Base-by-base conservation (phyloP, 306 rosid genomes). In the Amphicarpaea edgeworthii region DNA sequence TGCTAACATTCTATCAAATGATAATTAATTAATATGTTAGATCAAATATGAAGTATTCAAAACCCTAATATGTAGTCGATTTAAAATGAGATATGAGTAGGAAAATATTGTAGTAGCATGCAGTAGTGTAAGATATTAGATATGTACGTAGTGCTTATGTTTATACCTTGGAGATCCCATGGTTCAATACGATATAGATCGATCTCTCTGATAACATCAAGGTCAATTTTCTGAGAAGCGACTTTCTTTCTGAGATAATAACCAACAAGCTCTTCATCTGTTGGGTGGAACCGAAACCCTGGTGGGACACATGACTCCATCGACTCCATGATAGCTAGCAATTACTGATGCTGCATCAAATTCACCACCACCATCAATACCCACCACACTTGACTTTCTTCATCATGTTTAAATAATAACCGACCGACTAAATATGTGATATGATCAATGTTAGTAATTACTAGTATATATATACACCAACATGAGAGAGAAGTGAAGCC, bases 171-270 rank as follows among this genome's bases (percentile, higher is more conserved):
- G 42, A 94, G 98, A 90, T 94, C 98, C 98, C 98, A 94, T 7
- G 98, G 98, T 77, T 94, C 97, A 57, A 94, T 94, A 77, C 96
- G 85, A 77, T 94, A 94, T 14, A 94, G 93, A 85, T 94, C 97
- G 60, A 94, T 90, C 79, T 94, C 97, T 87, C 92, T 87, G 78
- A 94, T 94, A 74, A 94, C 98, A 66, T 94, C 97, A 70, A 94
- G 97, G 83, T 94, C 97, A 77, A 94, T 91, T 83, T 92, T 92
- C 26, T 92, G 97, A 23, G 95, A 94, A 68, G 95, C 98, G 0
- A 94, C 84, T 76, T 94, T 92, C 87, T 94, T 94, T 79, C 95
- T 83, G 1, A 94, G 95, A 73, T 94, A 94, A 26, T 94, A 94
- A 0, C 97, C 98, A 58, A 94, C 98, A 6, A 94, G 98, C 58